phyloP scores from a whole-genome alignment of 495 filamentous ascomycete genomes.

The Neurospora tetrasperma region DNA sequence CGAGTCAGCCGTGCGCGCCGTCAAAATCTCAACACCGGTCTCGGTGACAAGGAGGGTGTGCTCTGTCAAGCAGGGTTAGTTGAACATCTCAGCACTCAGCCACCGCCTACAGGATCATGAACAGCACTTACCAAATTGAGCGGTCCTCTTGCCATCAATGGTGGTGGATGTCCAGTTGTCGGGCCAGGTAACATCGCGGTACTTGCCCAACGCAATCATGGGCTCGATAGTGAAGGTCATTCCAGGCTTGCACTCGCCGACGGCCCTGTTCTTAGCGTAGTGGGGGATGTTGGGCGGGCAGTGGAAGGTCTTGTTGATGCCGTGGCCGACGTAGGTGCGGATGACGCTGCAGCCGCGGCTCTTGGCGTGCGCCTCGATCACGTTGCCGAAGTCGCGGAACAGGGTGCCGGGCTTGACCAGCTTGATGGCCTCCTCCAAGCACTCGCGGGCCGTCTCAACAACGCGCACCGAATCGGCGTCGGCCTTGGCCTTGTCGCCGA shows the following conservation, averaged over 20 bases:
- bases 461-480: constrained; percentile 76
- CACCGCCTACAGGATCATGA: background rate
- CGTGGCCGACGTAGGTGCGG: constrained; percentile 83
- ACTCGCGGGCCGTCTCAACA: constrained; percentile 72
- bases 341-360: constrained; percentile 67
- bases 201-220: constrained; percentile 77
- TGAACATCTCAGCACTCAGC: background rate
- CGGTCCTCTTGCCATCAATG: constrained; percentile 68
- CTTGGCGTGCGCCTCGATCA: constrained; percentile 83
- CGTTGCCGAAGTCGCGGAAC: constrained; percentile 73
- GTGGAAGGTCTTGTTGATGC: constrained; percentile 80
- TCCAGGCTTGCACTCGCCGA: constrained; percentile 73
- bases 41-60: constrained; percentile 93
- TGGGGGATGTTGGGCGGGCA: constrained; percentile 77
- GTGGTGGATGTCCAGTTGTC: constrained; percentile 88
- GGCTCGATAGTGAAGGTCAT: constrained; percentile 95
- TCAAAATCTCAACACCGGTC: constrained; percentile 86
- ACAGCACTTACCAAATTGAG: constrained; percentile 57
- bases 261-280: constrained; percentile 85
- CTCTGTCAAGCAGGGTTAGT: constrained; percentile 37
- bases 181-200: constrained; percentile 77
- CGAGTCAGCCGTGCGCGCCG: constrained; percentile 67
- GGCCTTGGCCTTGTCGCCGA: constrained; percentile 63
- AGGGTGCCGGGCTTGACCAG: constrained; percentile 78
- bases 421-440: constrained; percentile 71